A percentile compares a stretch with the other conserved stretches of the same genome.
phyloP scores from a whole-genome alignment of 140 eudicot species.

The Cichorium intybus region DNA sequence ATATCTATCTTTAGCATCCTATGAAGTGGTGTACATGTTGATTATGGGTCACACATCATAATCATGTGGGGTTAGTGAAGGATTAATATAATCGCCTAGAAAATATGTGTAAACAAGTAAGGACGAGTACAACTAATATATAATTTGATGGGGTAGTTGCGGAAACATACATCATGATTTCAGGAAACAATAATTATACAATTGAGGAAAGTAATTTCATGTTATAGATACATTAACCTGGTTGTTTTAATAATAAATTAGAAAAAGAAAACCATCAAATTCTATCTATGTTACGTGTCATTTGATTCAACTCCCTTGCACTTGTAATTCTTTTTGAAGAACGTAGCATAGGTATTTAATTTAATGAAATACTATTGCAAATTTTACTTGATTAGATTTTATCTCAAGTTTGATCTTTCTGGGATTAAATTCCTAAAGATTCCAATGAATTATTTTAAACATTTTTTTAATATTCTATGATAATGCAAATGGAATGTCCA shows the following conservation, averaged over 20 bases:
- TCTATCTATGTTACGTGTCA: too few relatives aligned
- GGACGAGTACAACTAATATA: neutral
- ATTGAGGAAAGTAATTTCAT: neutral
- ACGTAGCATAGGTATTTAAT: neutral
- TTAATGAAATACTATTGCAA: neutral
- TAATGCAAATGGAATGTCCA: too few relatives aligned
- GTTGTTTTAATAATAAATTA: neutral
- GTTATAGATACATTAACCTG: neutral
- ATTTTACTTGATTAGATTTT: neutral
- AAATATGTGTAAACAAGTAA: neutral
- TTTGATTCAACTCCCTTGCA: too few relatives aligned
- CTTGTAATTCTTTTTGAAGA: neutral
- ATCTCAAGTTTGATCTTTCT: neutral
- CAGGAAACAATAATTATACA: neutral
- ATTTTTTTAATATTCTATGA: too few relatives aligned
- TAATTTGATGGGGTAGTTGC: neutral
- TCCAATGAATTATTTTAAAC: neutral
- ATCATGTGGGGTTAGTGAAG: conserved; percentile 9
- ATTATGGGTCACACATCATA: conserved; percentile 9
- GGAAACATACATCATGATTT: neutral
- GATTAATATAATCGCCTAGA: neutral
- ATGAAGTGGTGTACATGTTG: conserved; percentile 20
- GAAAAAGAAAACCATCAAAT: neutral
- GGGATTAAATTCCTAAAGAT: neutral
- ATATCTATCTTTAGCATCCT: neutral